Percentiles rank a stretch among this genome's conserved stretches.
Conservation (phyloP, 495 filamentous ascomycete species). For the Hypomontagnella monticulosa region DNA sequence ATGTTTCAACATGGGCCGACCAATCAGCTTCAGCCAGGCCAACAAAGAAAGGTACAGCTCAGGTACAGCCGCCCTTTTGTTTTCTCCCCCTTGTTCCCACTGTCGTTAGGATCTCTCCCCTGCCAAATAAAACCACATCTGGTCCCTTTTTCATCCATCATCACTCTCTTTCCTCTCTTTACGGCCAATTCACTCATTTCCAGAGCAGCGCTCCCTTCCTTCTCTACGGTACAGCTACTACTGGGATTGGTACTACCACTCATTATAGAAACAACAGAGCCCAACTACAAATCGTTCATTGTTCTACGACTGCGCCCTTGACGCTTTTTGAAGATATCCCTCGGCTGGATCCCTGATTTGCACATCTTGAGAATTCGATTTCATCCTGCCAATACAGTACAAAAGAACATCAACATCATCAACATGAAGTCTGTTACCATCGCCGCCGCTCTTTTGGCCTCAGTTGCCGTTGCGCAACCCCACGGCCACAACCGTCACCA, state of each 20-base stretch:
- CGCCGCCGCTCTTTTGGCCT: conserved; percentile 54
- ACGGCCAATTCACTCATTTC: conserved; percentile 50
- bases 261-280: conserved; percentile 25
- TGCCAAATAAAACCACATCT: conserved; percentile 36
- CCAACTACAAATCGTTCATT: conserved; percentile 22
- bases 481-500: conserved; percentile 51
- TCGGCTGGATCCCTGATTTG: conserved; percentile 37
- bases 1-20: conserved; percentile 29
- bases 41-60: background rate
- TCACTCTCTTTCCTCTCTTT: conserved; percentile 23
- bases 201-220: conserved; percentile 55
- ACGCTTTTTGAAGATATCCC: conserved; percentile 37
- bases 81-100: conserved; percentile 3
- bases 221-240: conserved; percentile 37
- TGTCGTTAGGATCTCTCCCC: conserved; percentile 14
- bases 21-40: conserved; percentile 28
- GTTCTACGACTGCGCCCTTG: conserved; percentile 11
- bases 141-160: conserved; percentile 28
- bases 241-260: conserved; percentile 13
- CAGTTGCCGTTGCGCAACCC: conserved; percentile 56
- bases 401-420: conserved; percentile 19
- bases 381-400: conserved; percentile 18
- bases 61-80: conserved; percentile 8
- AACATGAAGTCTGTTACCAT: conserved; percentile 62
- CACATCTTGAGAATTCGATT: conserved; percentile 18